These are phyloP conservation scores for Rhizophagus sp. DNA, from an alignment of 192 early-diverging fungal genomes.

Conservation along the genomic window DNA sequence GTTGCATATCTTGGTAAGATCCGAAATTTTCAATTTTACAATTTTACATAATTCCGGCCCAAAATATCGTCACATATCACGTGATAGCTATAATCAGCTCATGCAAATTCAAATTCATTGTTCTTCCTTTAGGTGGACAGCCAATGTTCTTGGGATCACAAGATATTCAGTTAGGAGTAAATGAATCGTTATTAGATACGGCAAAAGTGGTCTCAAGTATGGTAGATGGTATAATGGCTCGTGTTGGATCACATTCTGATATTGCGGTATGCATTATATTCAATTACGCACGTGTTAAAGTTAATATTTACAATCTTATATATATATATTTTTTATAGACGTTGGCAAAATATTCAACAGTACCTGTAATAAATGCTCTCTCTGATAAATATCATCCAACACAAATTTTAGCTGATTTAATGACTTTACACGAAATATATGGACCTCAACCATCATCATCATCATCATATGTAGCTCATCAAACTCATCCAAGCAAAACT, in stretches of 20 bases:
- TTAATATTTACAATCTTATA: background rate
- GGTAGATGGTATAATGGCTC: slow-evolving; percentile 95
- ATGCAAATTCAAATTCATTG: background rate
- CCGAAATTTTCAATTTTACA: background rate
- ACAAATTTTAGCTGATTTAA: slow-evolving; percentile 93
- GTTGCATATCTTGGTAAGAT: slow-evolving; percentile 74
- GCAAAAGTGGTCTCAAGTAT: slow-evolving; percentile 91
- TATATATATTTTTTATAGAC: slow-evolving; percentile 46
- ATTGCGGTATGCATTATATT: slow-evolving; percentile 61
- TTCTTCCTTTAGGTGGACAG: slow-evolving; percentile 72
- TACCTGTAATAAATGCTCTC: slow-evolving; percentile 96
- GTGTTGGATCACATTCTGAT: slow-evolving; percentile 86
- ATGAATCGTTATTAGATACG: slow-evolving; percentile 91
- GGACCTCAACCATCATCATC: slow-evolving; percentile 37
- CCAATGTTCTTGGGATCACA: slow-evolving; percentile 93
- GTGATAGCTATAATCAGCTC: too few species aligned
- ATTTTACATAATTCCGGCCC: background rate
- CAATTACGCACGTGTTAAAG: background rate
- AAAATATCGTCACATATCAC: background rate
- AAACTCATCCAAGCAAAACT: slow-evolving; percentile 52
- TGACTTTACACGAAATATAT: slow-evolving; percentile 89
- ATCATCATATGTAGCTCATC: slow-evolving; percentile 44
- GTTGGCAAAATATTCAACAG: slow-evolving; percentile 82
- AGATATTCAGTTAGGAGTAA: slow-evolving; percentile 96
- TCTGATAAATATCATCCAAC: slow-evolving; percentile 95